phyloP scores from a whole-genome alignment of 352 stramenopile species.

The Globisporangium canariense region DNA sequence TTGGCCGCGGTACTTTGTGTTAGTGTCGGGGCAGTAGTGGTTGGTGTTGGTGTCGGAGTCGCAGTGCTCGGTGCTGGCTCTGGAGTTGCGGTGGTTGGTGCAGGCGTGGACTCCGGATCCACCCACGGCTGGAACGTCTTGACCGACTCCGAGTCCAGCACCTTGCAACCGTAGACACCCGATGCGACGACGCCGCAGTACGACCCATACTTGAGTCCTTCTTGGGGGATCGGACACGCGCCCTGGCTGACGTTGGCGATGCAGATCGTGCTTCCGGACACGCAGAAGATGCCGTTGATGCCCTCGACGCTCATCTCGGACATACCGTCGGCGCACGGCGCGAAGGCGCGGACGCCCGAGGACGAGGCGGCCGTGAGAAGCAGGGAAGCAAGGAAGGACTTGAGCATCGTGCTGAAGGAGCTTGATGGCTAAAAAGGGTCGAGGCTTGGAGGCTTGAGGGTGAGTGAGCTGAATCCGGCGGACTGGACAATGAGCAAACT shows the following conservation, averaged over 20 bases:
- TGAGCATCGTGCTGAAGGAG: background rate
- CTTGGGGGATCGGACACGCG: constrained; percentile 21
- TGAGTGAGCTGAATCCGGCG: background rate
- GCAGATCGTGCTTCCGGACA: constrained; percentile 20
- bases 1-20: constrained; percentile 31
- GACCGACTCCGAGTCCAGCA: background rate
- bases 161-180: constrained; percentile 15
- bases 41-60: background rate
- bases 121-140: constrained; percentile 5
- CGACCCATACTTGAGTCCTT: background rate
- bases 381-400: background rate
- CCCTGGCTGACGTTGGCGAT: constrained; percentile 12
- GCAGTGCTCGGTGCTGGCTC: background rate
- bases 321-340: background rate
- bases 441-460: background rate
- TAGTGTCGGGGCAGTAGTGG: background rate
- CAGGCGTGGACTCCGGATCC: background rate
- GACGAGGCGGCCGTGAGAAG: background rate
- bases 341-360: background rate
- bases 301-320: constrained; percentile 20
- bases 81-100: background rate
- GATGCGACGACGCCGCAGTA: constrained; percentile 13
- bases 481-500: background rate
- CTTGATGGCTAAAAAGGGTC: background rate
- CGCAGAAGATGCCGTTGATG: constrained; percentile 23